These are phyloP conservation scores for Ochromonas danica DNA, from an alignment of 108 stramenopile species.

Conservation along the genomic window DNA sequence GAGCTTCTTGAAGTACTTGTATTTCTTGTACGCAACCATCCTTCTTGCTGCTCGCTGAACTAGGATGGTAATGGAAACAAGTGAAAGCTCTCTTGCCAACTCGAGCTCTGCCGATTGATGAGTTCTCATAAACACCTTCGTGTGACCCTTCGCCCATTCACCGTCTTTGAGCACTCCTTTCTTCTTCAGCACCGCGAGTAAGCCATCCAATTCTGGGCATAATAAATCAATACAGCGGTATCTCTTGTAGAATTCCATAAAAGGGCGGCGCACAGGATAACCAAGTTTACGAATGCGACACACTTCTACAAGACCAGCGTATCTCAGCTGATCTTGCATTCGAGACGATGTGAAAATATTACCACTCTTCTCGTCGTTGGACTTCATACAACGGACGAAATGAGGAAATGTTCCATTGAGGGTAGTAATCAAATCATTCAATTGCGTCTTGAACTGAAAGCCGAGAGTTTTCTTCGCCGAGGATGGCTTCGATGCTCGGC, in stretches of 20 bases:
- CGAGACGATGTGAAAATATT: conserved; percentile 44
- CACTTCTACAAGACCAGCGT: conserved; percentile 57
- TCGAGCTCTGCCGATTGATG: conserved; percentile 56
- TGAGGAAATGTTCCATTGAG: conserved; percentile 92
- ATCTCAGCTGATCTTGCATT: conserved; percentile 56
- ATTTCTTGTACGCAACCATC: conserved; percentile 29
- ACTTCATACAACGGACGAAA: conserved; percentile 97
- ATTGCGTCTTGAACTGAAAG: conserved; percentile 79
- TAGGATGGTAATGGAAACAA: conserved; percentile 31
- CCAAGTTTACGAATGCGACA: conserved; percentile 60
- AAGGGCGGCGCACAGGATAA: conserved; percentile 61
- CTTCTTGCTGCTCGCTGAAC: conserved; percentile 38
- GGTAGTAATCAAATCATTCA: conserved; percentile 72
- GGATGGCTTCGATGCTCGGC: background rate
- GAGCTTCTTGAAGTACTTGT: conserved; percentile 41
- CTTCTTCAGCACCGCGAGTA: conserved; percentile 45
- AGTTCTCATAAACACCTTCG: conserved; percentile 64
- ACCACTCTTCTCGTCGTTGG: conserved; percentile 70
- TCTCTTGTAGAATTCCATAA: conserved; percentile 60
- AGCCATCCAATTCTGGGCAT: conserved; percentile 49
- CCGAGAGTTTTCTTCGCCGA: conserved; percentile 49
- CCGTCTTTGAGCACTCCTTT: conserved; percentile 41
- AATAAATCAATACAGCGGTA: conserved; percentile 47
- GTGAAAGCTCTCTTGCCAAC: conserved; percentile 52
- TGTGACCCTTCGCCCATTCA: conserved; percentile 54